A percentile compares a stretch with the other conserved stretches of the same genome.
These are phyloP conservation scores for Nectriaceae sp. DNA, from an alignment of 2,329 filamentous ascomycete genomes.

Conservation along the genomic window DNA sequence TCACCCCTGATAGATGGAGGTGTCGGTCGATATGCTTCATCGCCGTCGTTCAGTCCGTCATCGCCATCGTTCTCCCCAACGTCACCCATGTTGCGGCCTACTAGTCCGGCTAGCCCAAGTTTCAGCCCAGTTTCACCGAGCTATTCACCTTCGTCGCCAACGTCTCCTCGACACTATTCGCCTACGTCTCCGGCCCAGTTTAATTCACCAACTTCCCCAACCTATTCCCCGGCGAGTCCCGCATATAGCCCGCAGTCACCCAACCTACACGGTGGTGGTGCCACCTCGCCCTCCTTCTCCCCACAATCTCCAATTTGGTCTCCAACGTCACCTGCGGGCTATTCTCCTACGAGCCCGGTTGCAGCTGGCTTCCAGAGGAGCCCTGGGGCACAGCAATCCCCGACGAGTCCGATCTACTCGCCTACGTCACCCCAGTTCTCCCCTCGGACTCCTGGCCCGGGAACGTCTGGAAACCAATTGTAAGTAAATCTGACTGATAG, in stretches of 20 bases:
- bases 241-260: conserved; percentile 72
- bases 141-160: conserved; percentile 64
- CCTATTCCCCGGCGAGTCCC: conserved; percentile 70
- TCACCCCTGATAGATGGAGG: conserved; percentile 64
- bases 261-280: conserved; percentile 45
- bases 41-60: conserved; percentile 64
- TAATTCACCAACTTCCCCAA: conserved; percentile 74
- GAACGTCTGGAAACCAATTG: conserved; percentile 46
- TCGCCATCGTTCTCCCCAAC: conserved; percentile 66
- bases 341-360: conserved; percentile 66
- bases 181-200: conserved; percentile 74
- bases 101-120: conserved; percentile 58
- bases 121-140: conserved; percentile 68
- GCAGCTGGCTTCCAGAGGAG: conserved; percentile 57
- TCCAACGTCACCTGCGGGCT: conserved; percentile 68
- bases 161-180: conserved; percentile 59
- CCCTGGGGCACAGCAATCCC: conserved; percentile 57
- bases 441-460: conserved; percentile 47
- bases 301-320: conserved; percentile 78
- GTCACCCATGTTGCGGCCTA: conserved; percentile 58
- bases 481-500: conserved; percentile 21
- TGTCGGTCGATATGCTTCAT: conserved; percentile 55
- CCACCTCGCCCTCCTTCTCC: conserved; percentile 63
- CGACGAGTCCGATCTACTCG: conserved; percentile 72
- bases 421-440: conserved; percentile 56